Evolutionary conservation across 225 moss, liverwort and hornwort genomes (phyloP).

Genomic region (Sphagnum tenellum): DNA sequence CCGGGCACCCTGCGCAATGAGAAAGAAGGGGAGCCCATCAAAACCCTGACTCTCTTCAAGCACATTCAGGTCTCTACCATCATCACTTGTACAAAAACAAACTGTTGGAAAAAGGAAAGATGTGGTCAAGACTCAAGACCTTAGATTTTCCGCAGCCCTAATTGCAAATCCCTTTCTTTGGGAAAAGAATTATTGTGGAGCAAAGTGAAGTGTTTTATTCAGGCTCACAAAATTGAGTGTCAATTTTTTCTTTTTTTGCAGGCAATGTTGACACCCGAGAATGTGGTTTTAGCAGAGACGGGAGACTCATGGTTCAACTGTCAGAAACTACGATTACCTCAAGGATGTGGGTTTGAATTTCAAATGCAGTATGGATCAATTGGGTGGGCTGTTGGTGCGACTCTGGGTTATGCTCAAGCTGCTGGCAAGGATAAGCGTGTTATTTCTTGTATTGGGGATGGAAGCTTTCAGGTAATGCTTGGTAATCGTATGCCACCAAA

Average conservation of each 20-base stretch:
- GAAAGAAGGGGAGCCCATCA: constrained; percentile 15
- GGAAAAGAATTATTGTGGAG: too few relatives aligned
- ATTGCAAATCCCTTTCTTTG: too few relatives aligned
- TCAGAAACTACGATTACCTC: constrained; percentile 31
- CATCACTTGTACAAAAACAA: background rate
- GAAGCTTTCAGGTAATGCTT: constrained; percentile 25
- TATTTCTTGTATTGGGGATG: constrained; percentile 41
- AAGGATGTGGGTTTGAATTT: constrained; percentile 46
- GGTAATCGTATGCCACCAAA: too few relatives aligned
- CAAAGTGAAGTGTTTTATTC: too few relatives aligned
- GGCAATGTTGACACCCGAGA: constrained; percentile 21
- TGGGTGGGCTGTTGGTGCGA: constrained; percentile 45
- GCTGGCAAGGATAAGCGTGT: constrained; percentile 16
- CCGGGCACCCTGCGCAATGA: constrained; percentile 17
- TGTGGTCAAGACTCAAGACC: too few relatives aligned
- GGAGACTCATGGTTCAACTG: constrained; percentile 55
- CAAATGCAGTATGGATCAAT: constrained; percentile 54
- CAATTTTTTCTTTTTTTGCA: too few relatives aligned
- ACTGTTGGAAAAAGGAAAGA: constrained; percentile 10
- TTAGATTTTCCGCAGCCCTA: too few relatives aligned
- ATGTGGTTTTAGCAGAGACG: constrained; percentile 36
- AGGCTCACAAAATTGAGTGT: too few relatives aligned
- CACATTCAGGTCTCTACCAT: constrained; percentile 23
- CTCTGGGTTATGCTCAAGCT: constrained; percentile 31
- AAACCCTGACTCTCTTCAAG: constrained; percentile 25